Percentiles rank a stretch among this genome's conserved stretches.
phyloP scores from a whole-genome alignment of 208 protist genomes.

The Acanthamoeba culbertsoni region DNA sequence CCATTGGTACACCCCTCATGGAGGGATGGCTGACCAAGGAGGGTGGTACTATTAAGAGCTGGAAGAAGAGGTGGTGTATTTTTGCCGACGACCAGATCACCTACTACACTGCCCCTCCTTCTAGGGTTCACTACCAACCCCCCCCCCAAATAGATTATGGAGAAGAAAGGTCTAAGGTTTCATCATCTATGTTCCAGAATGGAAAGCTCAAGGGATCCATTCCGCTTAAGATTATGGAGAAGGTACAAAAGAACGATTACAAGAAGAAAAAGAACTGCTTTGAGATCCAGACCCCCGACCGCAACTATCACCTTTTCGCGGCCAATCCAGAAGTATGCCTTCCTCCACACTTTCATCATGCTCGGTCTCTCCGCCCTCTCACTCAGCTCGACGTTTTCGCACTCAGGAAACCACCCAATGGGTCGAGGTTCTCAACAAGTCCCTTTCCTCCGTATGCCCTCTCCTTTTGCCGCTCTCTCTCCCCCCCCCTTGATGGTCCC shows the following conservation, averaged over 20 bases:
- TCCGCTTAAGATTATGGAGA: constrained; percentile 10
- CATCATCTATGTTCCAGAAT: background rate
- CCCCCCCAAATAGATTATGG: too few relatives aligned
- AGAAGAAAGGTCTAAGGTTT: background rate
- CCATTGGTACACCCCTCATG: background rate
- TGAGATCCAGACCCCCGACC: constrained; percentile 33
- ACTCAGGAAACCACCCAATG: background rate
- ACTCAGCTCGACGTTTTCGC: background rate
- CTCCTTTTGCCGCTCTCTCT: background rate
- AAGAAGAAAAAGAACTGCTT: constrained; percentile 52
- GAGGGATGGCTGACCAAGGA: constrained; percentile 1
- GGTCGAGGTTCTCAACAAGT: background rate
- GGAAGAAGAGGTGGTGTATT: constrained; percentile 35
- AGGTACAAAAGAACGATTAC: background rate
- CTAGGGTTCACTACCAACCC: background rate
- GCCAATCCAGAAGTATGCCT: background rate
- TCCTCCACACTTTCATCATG: background rate
- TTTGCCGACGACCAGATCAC: background rate
- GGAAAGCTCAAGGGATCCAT: constrained; percentile 36
- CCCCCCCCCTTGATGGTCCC: background rate
- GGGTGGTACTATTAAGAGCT: background rate
- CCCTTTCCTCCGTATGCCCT: background rate
- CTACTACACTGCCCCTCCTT: background rate
- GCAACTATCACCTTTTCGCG: constrained; percentile 26
- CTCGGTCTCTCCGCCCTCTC: background rate